Base-by-base conservation (phyloP, 73 alveolate genomes). In the Stentor roeselii region DNA sequence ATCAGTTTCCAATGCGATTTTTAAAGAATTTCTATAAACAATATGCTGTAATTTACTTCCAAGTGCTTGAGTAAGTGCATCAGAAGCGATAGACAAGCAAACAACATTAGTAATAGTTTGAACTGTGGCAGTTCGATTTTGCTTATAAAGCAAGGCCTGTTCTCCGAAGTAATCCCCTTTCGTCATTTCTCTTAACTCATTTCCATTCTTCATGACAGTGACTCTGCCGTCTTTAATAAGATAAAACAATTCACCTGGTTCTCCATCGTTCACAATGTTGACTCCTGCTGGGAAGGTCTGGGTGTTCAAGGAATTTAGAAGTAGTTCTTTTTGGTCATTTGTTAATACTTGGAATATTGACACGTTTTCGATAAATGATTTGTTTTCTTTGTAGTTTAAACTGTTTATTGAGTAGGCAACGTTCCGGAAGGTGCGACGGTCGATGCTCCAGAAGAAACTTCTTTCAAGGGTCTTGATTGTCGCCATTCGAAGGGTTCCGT, bases 211-310 rank as follows among this genome's bases (percentile, higher is more conserved):
- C 36, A 82, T 83, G 59, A 88, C 86, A 40, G 88, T 83, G 27
- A 93, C 90, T 90, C 83, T 76, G 6, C 98, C 98, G 36, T 86
- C 85, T 83, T 89, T 92, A 37, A 93, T 84, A 39, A 93, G 83
- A 75, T 85, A 93, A 90, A 91, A 92, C n/a, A 90, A 88, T 78
- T 86, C 88, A 37, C 96, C 98, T 86, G 91, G 91, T 59, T 93
- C 98, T 86, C 97, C 98, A 78, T 93, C 92, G 60, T 89, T 92
- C 21, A 93, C 85, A 34, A 93, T 92, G 76, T 80, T 61, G 42
- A 87, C 60, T 37, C 86, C 93, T 59, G 85, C 91, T 14, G 59
- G 59, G 35, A 76, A 80, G 42, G 60, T 76, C 14, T 21, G 74
- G 39, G 67, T 34, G 14, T 14, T 3, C 6, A 35, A 0, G 11